These are phyloP conservation scores for Adansonia madagascariensis DNA, from an alignment of 441 rosid species.

Conservation along the genomic window DNA sequence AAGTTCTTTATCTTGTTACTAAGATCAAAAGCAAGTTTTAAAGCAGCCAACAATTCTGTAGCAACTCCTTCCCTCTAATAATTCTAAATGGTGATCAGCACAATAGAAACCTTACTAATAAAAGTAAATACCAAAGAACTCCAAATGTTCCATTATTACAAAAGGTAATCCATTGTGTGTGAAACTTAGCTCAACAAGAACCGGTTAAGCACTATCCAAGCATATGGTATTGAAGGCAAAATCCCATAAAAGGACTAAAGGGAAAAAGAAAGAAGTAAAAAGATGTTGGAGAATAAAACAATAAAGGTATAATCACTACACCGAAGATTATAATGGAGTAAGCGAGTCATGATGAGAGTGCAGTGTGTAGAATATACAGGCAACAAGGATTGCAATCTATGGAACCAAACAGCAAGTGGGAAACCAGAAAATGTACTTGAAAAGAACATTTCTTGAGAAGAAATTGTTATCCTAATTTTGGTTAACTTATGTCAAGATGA, in stretches of 20 bases:
- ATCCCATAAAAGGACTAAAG: neutral
- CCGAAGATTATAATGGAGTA: slow-evolving; percentile 3
- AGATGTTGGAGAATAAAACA: neutral
- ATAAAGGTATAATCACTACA: neutral
- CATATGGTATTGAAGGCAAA: too few species aligned
- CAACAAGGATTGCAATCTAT: neutral
- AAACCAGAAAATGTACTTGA: neutral
- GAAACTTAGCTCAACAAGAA: neutral
- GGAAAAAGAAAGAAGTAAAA: neutral
- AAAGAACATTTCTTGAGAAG: neutral
- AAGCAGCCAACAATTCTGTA: neutral
- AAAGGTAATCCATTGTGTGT: neutral
- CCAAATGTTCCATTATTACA: neutral
- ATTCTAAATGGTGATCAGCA: slow-evolving; percentile 9
- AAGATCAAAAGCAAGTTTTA: too few species aligned
- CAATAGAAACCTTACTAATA: neutral
- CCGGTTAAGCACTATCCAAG: too few species aligned
- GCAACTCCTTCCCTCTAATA: neutral
- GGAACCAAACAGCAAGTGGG: neutral
- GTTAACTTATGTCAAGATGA: neutral
- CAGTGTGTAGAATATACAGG: neutral
- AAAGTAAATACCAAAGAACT: neutral
- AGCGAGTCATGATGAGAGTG: neutral
- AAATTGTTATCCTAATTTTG: neutral
- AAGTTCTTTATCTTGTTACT: too few species aligned